Evolutionary conservation across 495 filamentous ascomycete species (phyloP).

Genomic region (Penicillium longicatenatum): DNA sequence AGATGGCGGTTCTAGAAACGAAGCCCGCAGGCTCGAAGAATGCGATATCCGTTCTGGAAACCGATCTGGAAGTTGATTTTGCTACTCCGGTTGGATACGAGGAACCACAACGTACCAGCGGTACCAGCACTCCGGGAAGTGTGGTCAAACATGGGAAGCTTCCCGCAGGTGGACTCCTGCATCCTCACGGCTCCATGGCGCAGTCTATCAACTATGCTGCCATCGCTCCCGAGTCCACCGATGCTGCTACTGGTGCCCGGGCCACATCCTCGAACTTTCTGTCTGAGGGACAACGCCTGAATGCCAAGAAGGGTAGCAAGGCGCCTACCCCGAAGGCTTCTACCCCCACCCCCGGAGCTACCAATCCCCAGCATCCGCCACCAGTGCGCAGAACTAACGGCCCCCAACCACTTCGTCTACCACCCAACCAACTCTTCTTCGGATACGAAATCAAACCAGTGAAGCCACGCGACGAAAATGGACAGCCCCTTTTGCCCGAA

Average conservation of each 20-base stretch:
- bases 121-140: slow-evolving; percentile 69
- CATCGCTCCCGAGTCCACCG: slow-evolving; percentile 78
- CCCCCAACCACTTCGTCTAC: slow-evolving; percentile 82
- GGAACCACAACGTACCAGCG: slow-evolving; percentile 66
- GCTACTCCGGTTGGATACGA: slow-evolving; percentile 91
- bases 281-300: slow-evolving; percentile 71
- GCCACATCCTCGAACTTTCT: slow-evolving; percentile 79
- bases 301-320: slow-evolving; percentile 77
- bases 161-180: slow-evolving; percentile 70
- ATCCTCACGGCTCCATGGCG: slow-evolving; percentile 90
- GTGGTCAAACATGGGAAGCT: slow-evolving; percentile 55
- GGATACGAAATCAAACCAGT: slow-evolving; percentile 90
- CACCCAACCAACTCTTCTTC: slow-evolving; percentile 91
- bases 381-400: slow-evolving; percentile 63
- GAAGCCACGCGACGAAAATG: slow-evolving; percentile 75
- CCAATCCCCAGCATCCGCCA: slow-evolving; percentile 54
- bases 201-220: slow-evolving; percentile 94
- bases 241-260: slow-evolving; percentile 59
- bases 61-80: slow-evolving; percentile 93
- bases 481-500: slow-evolving; percentile 53
- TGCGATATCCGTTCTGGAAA: slow-evolving; percentile 89
- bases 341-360: slow-evolving; percentile 72
- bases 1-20: slow-evolving; percentile 88
- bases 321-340: slow-evolving; percentile 76
- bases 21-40: slow-evolving; percentile 78